Evolutionary conservation across 164 flowering plant species (phyloP).

Genomic region (Tetracentron sinense): DNA sequence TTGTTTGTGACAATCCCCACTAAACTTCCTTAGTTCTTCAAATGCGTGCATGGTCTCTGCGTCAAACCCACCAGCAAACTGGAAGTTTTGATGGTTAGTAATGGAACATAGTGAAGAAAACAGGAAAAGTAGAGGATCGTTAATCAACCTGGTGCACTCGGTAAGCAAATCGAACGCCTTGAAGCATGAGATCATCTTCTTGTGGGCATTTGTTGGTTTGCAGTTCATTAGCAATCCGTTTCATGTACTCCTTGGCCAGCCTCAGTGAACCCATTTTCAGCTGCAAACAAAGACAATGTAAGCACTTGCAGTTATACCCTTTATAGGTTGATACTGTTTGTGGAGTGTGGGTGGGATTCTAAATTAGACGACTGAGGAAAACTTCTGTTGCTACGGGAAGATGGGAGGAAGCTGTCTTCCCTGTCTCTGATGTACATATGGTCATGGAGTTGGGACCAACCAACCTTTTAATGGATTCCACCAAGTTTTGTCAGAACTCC

Average conservation of each 20-base stretch:
- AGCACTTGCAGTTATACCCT: not conserved
- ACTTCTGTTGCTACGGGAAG: too few relatives aligned
- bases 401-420: too few relatives aligned
- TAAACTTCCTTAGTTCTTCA: constrained; percentile 18
- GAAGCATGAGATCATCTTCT: constrained; percentile 52
- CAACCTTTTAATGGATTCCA: too few relatives aligned
- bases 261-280: constrained; percentile 53
- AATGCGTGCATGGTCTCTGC: constrained; percentile 22
- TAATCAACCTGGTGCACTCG: constrained; percentile 43
- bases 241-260: constrained; percentile 61
- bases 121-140: not conserved
- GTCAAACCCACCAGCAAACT: constrained; percentile 30
- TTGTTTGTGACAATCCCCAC: constrained; percentile 1
- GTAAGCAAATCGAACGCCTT: constrained; percentile 63
- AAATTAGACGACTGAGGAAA: too few relatives aligned
- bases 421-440: too few relatives aligned
- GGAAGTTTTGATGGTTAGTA: constrained; percentile 4
- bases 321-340: not conserved
- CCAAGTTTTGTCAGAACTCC: too few relatives aligned
- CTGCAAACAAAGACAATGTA: constrained; percentile 27
- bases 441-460: too few relatives aligned
- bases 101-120: not conserved
- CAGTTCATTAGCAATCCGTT: constrained; percentile 40
- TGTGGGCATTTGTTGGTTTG: constrained; percentile 19
- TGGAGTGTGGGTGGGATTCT: not conserved